Conservation (phyloP, 306 rosid species). For the Cicer bijugum region DNA sequence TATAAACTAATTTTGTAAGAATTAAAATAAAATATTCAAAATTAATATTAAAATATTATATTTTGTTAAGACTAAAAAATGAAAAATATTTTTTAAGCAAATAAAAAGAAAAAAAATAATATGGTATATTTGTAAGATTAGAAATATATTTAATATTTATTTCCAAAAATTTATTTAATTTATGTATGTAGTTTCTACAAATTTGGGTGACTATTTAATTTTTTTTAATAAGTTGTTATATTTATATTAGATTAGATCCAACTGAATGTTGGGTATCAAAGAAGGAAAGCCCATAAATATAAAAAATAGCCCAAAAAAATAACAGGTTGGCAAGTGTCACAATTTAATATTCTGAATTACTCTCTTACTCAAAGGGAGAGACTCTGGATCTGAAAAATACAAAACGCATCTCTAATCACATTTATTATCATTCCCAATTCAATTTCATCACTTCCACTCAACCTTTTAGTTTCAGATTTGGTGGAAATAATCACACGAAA, state of each 20-base stretch:
- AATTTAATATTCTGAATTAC: neutral
- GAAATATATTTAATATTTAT: no score
- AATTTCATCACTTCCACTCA: neutral
- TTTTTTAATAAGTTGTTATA: neutral
- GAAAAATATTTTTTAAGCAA: no score
- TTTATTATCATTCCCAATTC: neutral
- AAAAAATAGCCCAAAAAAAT: conserved; percentile 1
- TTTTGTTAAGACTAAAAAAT: no score
- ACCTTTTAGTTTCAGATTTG: no score
- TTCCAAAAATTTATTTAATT: no score
- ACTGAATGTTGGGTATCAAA: neutral
- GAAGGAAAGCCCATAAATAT: neutral
- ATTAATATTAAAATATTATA: no score
- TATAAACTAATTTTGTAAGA: no score
- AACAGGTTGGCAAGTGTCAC: neutral
- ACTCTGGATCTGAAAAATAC: neutral
- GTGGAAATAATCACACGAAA: no score
- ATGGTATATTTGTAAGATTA: no score
- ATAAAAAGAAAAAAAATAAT: no score
- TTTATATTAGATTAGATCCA: neutral
- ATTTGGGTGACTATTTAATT: conserved; percentile 2
- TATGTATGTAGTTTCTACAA: neutral
- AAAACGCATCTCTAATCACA: neutral
- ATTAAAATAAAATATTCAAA: no score
- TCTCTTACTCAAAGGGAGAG: neutral